Evolutionary conservation across 257 asterid genomes (phyloP).

Genomic region (Fraxinus americana): DNA sequence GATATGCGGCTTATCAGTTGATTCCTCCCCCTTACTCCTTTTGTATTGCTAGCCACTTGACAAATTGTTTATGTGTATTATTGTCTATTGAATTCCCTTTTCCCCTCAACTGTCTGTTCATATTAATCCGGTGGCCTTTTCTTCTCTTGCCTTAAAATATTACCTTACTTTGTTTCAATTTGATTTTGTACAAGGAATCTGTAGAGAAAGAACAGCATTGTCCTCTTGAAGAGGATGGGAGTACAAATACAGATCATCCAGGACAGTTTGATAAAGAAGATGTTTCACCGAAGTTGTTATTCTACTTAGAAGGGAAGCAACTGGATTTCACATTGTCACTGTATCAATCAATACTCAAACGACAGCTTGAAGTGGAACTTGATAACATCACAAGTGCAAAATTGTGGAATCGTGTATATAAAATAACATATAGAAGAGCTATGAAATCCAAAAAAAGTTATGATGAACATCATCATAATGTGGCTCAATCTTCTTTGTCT

Average conservation of each 20-base stretch:
- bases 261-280: constrained; percentile 41
- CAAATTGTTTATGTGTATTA: not conserved
- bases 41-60: not conserved
- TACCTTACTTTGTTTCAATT: constrained; percentile 15
- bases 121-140: not conserved
- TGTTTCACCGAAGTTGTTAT: constrained; percentile 50
- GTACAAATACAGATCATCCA: constrained; percentile 30
- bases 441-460: constrained; percentile 29
- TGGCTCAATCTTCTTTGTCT: constrained; percentile 36
- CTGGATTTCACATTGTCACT: constrained; percentile 56
- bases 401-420: constrained; percentile 72
- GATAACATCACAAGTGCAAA: constrained; percentile 43
- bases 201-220: constrained; percentile 41
- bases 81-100: constrained; percentile 5
- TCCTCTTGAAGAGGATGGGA: constrained; percentile 36
- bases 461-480: constrained; percentile 30
- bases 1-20: not conserved
- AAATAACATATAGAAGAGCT: constrained; percentile 58
- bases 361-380: constrained; percentile 45
- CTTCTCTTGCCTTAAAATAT: not conserved
- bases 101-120: not conserved
- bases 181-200: constrained; percentile 40
- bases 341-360: constrained; percentile 72
- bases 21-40: constrained; percentile 5
- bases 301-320: constrained; percentile 69